Conservation (phyloP, 208 protist genomes). For the Trypanosoma vivax region DNA sequence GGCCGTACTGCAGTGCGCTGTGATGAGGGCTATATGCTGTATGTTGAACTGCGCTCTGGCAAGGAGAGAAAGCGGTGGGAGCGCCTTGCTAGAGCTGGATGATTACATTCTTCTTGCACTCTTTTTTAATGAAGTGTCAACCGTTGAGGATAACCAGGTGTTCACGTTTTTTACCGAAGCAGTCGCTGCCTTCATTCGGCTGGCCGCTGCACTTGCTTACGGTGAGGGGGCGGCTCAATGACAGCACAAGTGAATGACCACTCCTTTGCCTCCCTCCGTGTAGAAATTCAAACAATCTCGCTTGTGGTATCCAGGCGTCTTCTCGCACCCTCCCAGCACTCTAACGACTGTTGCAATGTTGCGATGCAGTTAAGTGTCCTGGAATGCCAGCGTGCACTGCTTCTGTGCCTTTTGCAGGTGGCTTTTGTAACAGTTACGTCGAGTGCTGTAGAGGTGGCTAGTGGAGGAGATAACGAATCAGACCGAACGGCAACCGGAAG, state of each 20-base stretch:
- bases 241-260: constrained; percentile 14
- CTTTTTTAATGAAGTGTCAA: constrained; percentile 60
- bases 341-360: not conserved
- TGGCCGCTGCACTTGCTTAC: constrained; percentile 20
- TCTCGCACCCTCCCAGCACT: not conserved
- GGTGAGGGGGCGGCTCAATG: constrained; percentile 11
- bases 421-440: not conserved
- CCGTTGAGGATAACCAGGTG: constrained; percentile 17
- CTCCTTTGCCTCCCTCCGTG: constrained; percentile 22
- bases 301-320: constrained; percentile 40
- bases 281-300: constrained; percentile 42
- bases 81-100: constrained; percentile 20
- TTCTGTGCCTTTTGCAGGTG: constrained; percentile 10
- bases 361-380: constrained; percentile 6
- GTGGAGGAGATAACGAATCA: not conserved
- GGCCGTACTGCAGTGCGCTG: constrained; percentile 16
- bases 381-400: constrained; percentile 12
- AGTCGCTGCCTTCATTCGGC: constrained; percentile 23
- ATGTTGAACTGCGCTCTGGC: constrained; percentile 11
- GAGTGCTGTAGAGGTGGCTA: not conserved
- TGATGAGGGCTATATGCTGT: constrained; percentile 26
- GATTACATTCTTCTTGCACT: constrained; percentile 50
- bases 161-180: constrained; percentile 25
- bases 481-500: not conserved
- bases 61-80: not conserved